Conservation (phyloP, 345 rosid genomes). For the Adansonia digitata region DNA sequence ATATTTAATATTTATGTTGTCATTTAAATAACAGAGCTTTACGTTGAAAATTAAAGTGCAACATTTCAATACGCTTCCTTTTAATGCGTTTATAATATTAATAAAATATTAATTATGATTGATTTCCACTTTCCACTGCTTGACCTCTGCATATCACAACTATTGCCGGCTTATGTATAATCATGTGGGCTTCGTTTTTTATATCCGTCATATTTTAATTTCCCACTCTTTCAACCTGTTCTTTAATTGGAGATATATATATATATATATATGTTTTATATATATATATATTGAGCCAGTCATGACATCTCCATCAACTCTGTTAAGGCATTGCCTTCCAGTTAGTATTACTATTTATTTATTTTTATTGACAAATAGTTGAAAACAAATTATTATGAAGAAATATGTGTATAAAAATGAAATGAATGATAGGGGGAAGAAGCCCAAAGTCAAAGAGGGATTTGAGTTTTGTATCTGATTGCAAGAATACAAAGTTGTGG, state of each 20-base stretch:
- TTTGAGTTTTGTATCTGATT: neutral
- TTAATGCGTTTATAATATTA: neutral
- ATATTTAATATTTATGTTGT: too few species aligned
- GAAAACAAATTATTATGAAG: neutral
- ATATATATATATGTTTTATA: neutral
- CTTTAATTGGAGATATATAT: neutral
- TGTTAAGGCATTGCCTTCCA: neutral
- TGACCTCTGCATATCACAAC: constrained; percentile 3
- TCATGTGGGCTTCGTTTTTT: constrained; percentile 22
- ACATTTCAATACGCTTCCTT: neutral
- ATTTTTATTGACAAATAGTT: too few species aligned
- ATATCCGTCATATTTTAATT: constrained; percentile 6
- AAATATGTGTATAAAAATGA: neutral
- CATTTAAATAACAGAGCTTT: too few species aligned
- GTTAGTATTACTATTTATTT: too few species aligned
- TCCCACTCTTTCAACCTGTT: neutral
- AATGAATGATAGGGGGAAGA: neutral
- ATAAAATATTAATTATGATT: neutral
- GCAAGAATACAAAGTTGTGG: neutral
- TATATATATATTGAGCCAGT: neutral
- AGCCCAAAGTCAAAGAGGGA: neutral
- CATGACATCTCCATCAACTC: neutral
- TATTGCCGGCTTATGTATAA: constrained; percentile 18
- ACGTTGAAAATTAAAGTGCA: neutral
- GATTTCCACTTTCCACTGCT: constrained; percentile 12